Evolutionary conservation across 2,329 filamentous ascomycete genomes (phyloP).

Genomic region (Diaporthe ilicicola): DNA sequence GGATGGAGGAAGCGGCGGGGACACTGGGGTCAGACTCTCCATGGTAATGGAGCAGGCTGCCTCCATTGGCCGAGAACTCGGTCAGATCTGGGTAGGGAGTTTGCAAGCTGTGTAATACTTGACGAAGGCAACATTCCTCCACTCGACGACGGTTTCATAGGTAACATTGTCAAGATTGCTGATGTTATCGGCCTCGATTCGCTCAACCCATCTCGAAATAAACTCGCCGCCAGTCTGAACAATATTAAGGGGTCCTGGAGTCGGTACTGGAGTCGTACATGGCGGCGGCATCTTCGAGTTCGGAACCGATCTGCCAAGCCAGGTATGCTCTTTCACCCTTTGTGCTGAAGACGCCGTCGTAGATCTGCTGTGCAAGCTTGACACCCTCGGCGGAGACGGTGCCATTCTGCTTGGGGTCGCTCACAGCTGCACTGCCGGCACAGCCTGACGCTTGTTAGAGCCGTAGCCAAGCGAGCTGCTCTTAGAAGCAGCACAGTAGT

Average conservation of each 20-base stretch:
- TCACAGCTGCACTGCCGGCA: conserved; percentile 27
- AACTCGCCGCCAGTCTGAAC: conserved; percentile 35
- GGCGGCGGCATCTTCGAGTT: no score
- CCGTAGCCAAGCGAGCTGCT: no score
- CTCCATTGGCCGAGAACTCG: no score
- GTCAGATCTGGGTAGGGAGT: no score
- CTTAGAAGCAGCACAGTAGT: conserved; percentile 29
- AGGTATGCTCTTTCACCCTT: conserved; percentile 46
- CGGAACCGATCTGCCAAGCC: no score
- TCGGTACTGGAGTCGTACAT: no score
- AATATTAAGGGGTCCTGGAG: conserved; percentile 43
- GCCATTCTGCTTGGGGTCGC: conserved; percentile 24
- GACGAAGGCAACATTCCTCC: no score
- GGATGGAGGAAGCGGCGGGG: no score
- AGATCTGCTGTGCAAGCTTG: conserved; percentile 42
- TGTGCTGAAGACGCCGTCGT: conserved; percentile 46
- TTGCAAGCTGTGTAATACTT: no score
- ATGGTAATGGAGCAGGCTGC: no score
- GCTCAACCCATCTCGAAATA: conserved; percentile 17
- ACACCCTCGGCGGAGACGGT: conserved; percentile 30
- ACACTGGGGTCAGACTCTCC: no score
- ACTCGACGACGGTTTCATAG: conserved; percentile 58
- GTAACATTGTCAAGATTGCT: conserved; percentile 54
- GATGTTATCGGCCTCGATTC: conserved; percentile 42
- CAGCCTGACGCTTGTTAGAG: no score